phyloP scores from a whole-genome alignment of 768 basidiomycete genomes.

The Ramaria rubella region DNA sequence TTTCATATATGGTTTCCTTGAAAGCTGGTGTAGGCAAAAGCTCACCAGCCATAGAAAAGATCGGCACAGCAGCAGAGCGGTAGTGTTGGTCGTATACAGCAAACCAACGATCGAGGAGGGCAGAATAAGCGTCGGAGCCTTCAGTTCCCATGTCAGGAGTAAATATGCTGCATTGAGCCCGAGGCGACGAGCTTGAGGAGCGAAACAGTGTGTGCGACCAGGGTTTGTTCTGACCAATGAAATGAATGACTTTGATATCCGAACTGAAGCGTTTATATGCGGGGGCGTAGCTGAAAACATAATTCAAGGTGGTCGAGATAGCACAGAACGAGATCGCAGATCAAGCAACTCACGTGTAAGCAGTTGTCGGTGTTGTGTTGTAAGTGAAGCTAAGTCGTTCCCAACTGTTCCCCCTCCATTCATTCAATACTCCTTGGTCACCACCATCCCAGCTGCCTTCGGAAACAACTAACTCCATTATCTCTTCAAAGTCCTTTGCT shows the following conservation, averaged over 20 bases:
- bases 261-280: slow-evolving; percentile 92
- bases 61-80: slow-evolving; percentile 42
- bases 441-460: slow-evolving; percentile 96
- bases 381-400: slow-evolving; percentile 94
- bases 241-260: slow-evolving; percentile 81
- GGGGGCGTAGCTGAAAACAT: slow-evolving; percentile 75
- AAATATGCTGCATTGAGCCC: not conserved
- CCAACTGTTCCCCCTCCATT: slow-evolving; percentile 87
- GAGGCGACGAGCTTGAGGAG: slow-evolving; percentile 42
- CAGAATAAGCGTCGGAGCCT: slow-evolving; percentile 61
- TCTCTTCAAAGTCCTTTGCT: slow-evolving; percentile 72
- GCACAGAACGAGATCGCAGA: slow-evolving; percentile 6
- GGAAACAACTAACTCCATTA: slow-evolving; percentile 63
- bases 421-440: slow-evolving; percentile 94
- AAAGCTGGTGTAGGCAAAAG: not conserved
- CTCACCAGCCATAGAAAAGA: not conserved
- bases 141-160: not conserved
- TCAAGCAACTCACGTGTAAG: slow-evolving; percentile 72
- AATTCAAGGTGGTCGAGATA: not conserved
- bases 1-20: slow-evolving; percentile 37
- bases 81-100: slow-evolving; percentile 84
- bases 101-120: slow-evolving; percentile 88
- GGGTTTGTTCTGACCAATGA: slow-evolving; percentile 92
- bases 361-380: slow-evolving; percentile 96
- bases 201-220: slow-evolving; percentile 76